A percentile compares a stretch with the other conserved stretches of the same genome.
Conservation (phyloP, 2,329 filamentous ascomycete species). For the Phialophora expanda region DNA sequence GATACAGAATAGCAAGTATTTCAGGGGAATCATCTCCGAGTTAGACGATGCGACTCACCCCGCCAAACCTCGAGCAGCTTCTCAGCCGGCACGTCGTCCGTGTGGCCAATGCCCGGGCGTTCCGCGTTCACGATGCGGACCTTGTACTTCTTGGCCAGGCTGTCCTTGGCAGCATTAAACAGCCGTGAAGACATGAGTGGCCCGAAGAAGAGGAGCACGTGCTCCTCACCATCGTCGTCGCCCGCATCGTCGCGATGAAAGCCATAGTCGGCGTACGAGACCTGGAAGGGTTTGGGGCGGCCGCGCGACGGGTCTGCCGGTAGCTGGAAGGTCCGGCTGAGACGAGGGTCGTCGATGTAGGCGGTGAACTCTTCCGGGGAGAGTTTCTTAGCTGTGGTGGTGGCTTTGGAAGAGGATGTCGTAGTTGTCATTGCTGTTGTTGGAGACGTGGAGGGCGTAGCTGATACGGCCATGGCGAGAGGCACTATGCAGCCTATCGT, state of each 20-base stretch:
- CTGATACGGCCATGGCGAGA: neutral
- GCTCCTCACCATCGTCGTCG: constrained; percentile 7
- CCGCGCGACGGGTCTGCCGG: constrained; percentile 9
- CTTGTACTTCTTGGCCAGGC: constrained; percentile 9
- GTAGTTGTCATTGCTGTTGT: neutral
- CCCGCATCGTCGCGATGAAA: constrained; percentile 3
- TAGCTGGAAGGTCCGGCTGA: constrained; percentile 9
- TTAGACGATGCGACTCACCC: constrained; percentile 8
- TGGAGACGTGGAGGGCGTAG: neutral
- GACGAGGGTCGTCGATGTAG: constrained; percentile 5
- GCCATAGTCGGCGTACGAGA: constrained; percentile 13
- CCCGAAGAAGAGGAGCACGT: constrained; percentile 7
- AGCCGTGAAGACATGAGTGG: constrained; percentile 8
- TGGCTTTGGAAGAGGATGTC: too few relatives aligned
- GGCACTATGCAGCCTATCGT: neutral
- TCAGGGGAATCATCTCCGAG: neutral
- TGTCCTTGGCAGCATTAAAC: constrained; percentile 5
- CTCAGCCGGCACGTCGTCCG: constrained; percentile 10
- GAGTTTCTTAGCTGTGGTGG: neutral
- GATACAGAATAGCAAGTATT: neutral
- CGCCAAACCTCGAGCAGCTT: constrained; percentile 9
- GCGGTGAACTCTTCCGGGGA: neutral
- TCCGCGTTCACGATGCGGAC: constrained; percentile 5
- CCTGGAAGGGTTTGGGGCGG: neutral
- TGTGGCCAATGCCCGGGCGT: constrained; percentile 7